Base-by-base conservation (phyloP, 192 early-diverging fungal species). In the Dimargaris xerosporica region DNA sequence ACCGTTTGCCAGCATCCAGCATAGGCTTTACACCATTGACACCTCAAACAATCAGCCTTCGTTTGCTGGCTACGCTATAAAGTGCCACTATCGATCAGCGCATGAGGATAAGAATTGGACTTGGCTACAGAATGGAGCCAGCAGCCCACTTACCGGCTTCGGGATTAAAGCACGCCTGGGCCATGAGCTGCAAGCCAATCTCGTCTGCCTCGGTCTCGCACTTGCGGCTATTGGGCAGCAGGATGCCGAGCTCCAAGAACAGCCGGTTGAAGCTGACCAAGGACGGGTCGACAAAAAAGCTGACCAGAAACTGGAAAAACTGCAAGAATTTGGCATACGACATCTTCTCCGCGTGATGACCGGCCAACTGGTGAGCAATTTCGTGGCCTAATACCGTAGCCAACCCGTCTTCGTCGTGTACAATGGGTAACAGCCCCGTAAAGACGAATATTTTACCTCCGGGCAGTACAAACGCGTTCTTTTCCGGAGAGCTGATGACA, bases 361-460 rank as follows among this genome's bases (percentile, higher is more conserved):
- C 82, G 0, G 93, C 93, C 16, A 93, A 43, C 63, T 91, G 89
- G 73, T 98, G 94, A 0, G 89, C 91, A 59, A 94, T 87, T 69
- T 98, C 96, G 66, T 98, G 96, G 0, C 91, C 88, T 25, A 98
- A 66, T 2, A 98, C 91, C 0, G 94, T 88, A 7, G 96, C 96
- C 68, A 98, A 67, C 11, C 91, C 93, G 67, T 88, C 80, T 69
- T 91, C 89, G 69, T 89, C 82, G 54, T 76, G 59, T 0, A 81
- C 81, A 29, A 98, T 73, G 2, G 86, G 85, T 4, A 98, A 74
- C 21, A 98, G 82, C 5, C 96, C 96, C 26, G 91, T 91, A 64
- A 96, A 98, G 34, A 98, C 96, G 82, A 98, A 98, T 0, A 98
- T 86, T 71, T 94, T 93, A 41, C 91, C 91, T 42, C 91, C 91